Conservation (phyloP, 441 rosid species). For the Syzygium syzygioides region DNA sequence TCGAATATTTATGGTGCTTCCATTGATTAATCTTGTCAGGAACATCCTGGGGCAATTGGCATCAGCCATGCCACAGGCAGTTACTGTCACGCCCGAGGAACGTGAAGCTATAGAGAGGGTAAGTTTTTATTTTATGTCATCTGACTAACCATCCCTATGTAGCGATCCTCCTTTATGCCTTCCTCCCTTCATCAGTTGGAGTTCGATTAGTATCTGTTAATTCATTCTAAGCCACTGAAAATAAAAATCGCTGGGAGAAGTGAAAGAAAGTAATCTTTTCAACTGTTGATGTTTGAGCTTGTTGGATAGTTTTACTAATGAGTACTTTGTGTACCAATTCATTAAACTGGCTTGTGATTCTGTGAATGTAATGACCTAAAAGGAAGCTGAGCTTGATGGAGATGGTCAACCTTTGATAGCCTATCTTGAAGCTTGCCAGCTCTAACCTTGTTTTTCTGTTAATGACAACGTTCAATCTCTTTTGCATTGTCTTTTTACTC, state of each 20-base stretch:
- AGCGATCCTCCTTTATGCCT: not conserved
- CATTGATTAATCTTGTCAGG: slow-evolving; percentile 15
- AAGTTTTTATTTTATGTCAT: slow-evolving; percentile 4
- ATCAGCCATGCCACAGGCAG: slow-evolving; percentile 69
- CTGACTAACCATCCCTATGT: not conserved
- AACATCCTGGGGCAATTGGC: slow-evolving; percentile 63
- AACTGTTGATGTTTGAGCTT: not conserved
- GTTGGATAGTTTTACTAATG: not conserved
- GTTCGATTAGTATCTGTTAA: not conserved
- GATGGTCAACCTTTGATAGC: not conserved
- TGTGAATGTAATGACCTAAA: not conserved
- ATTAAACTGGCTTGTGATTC: not conserved
- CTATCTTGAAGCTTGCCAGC: not conserved
- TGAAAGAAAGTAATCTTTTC: not conserved
- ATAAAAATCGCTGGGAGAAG: not conserved
- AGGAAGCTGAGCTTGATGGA: not conserved
- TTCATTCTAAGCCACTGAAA: not conserved
- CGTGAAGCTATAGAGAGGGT: slow-evolving; percentile 85
- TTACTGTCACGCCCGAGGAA: slow-evolving; percentile 78
- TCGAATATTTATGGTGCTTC: not conserved
- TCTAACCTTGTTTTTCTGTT: not conserved
- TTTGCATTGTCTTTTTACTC: not conserved
- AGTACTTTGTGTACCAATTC: not conserved
- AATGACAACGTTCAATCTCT: not conserved
- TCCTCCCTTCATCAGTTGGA: not conserved